Evolutionary conservation across 176 grass and related monocot genomes (phyloP).

Genomic region (Carex pumila): DNA sequence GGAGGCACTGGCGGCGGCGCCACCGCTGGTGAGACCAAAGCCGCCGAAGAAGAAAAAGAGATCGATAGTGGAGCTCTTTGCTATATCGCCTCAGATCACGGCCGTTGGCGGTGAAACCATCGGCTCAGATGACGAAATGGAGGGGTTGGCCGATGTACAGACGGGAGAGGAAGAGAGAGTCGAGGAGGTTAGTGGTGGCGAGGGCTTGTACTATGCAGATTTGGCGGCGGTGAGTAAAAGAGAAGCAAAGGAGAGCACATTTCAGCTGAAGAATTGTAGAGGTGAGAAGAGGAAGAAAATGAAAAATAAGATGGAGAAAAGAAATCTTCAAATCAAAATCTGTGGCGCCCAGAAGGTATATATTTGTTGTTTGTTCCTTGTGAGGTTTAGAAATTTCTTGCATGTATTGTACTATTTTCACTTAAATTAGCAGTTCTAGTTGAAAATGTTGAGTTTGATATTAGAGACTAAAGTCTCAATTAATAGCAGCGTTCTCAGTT

Average conservation of each 20-base stretch:
- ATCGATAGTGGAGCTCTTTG: conserved; percentile 38
- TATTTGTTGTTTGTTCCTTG: background rate
- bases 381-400: background rate
- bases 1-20: conserved; percentile 7
- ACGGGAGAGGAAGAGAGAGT: conserved; percentile 7
- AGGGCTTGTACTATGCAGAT: conserved; percentile 11
- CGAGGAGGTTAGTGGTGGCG: conserved; percentile 5
- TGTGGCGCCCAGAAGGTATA: conserved; percentile 24
- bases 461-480: background rate
- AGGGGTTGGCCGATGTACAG: background rate
- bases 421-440: background rate
- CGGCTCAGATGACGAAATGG: conserved; percentile 5
- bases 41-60: conserved; percentile 31
- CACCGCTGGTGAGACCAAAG: conserved; percentile 6
- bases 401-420: background rate
- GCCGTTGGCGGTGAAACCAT: conserved; percentile 12
- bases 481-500: background rate
- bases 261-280: conserved; percentile 15
- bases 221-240: conserved; percentile 16
- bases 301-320: conserved; percentile 10
- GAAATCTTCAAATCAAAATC: conserved; percentile 25
- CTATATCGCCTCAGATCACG: conserved; percentile 34
- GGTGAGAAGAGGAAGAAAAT: conserved; percentile 19
- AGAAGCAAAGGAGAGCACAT: conserved; percentile 12
- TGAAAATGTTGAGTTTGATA: background rate